Base-by-base conservation (phyloP, 139 green algal species). In the Helicosporidium sp. region DNA sequence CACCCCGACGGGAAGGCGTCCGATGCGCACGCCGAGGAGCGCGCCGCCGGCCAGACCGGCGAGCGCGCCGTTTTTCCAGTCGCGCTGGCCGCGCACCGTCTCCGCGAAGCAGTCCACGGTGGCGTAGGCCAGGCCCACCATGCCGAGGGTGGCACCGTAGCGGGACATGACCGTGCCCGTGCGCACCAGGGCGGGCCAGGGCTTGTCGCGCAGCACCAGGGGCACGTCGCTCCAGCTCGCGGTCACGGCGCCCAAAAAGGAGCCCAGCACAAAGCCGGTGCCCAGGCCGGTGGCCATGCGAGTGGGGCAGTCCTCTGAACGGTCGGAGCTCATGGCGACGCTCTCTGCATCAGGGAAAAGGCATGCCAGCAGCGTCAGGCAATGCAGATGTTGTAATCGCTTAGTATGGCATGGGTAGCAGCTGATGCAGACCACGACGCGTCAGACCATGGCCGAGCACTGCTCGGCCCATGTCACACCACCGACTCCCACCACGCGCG, bases 201-300 rank as follows among this genome's bases (percentile, higher is more conserved):
- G 54, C 55, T 72, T 65, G 48, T 75, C 35, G 15, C 51, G 33
- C 22, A 75, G 54, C 26, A 75, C 58, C 19, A 54, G 26, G 5
- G 60, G 59, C 1, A 75, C 41, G 42, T 75, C 60, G 3, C 57
- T 46, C 67, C 67, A 75, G 44, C 74, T 75, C 13, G 67, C 62
- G 5, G 47, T 28, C 20, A 74, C 40, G 16, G 57, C 66, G 6
- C 66, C 66, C 25, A 59, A 42, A 23, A 75, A 39, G 19, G 42
- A 45, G 18, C 64, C 64, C 44, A 55, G 47, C 17, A 43, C 46
- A 36, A 61, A 57, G 26, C 64, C 54, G 8, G 48, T 48, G 20
- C 39, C 64, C 5, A 54, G 27, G 6, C 42, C 64, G 10, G 31
- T 34, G 19, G 26, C 49, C 5, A 54, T 36, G 1, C 48, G 50